Base-by-base conservation (phyloP, 768 basidiomycete genomes). In the Leccinum broughii region DNA sequence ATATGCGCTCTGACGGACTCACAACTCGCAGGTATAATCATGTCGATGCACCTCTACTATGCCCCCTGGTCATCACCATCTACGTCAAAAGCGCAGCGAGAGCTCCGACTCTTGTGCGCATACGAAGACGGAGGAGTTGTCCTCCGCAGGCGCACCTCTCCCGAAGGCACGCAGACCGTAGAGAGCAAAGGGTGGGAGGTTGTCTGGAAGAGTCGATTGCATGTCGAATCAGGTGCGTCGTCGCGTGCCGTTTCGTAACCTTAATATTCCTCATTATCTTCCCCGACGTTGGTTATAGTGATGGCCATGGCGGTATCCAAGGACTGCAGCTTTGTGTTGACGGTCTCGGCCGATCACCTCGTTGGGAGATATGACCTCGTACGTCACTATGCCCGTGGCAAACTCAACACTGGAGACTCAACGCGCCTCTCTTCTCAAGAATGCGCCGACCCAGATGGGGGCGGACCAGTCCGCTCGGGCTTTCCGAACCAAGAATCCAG, bases 91-190 rank as follows among this genome's bases (percentile, higher is more conserved):
- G 69, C 70, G 0, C 64, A 64, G 13, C 70, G 68, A 11, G 78
- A 81, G 17, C 77, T 95, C 4, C 80, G 85, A 2, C 73, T 96
- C 5, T 70, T 95, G 0, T 81, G 85, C 41, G 92, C 85, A 1
- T 96, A 93, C 70, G 96, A 99, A 75, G 88, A 89, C 60, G 95
- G 96, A 1, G 80, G 83, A n/a, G 87, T 97, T n/a, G 83, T 82
- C 22, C 73, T 94, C 35, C 87, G 85, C 56, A 78, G 77, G 54
- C 86, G 84, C 57, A 75, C 74, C 4, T 50, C 67, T 13, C 66
- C 72, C 3, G 62, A 72, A 1, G 78, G 76, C 39, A 77, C 68
- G 50, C 75, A 76, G 51, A 81, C 74, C 0, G 77, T 93, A 3
- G 86, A 90, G 69, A 89, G 92, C 4, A 69, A 77, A 17, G 90